Percentiles rank a stretch among this genome's conserved stretches.
Conservation (phyloP, 208 protist genomes). For the Trypanosoma melophagium region DNA sequence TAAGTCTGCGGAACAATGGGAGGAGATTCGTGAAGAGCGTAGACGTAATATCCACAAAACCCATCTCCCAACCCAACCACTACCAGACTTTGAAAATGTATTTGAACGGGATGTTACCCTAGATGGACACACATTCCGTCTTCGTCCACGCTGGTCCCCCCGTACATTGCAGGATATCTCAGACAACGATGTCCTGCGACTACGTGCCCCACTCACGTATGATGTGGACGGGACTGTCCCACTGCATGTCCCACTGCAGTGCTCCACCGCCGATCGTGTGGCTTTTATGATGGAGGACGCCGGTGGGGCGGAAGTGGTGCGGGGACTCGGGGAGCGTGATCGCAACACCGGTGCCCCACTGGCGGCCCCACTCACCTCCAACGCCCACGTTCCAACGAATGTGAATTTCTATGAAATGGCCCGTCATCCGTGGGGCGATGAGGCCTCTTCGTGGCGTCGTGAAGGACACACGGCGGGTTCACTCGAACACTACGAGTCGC, state of each 20-base stretch:
- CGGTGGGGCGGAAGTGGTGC: slow-evolving; percentile 74
- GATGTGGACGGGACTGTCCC: slow-evolving; percentile 55
- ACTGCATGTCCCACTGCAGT: slow-evolving; percentile 52
- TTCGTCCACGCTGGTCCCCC: slow-evolving; percentile 83
- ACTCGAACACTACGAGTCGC: slow-evolving; percentile 79
- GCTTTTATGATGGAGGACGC: slow-evolving; percentile 84
- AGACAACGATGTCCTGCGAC: slow-evolving; percentile 32
- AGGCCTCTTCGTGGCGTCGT: slow-evolving; percentile 72
- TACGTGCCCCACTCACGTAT: slow-evolving; percentile 61
- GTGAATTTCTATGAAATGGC: slow-evolving; percentile 93
- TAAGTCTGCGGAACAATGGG: slow-evolving; percentile 67
- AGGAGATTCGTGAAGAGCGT: slow-evolving; percentile 52
- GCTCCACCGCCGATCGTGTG: slow-evolving; percentile 59
- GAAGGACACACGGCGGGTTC: slow-evolving; percentile 90
- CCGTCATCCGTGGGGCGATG: slow-evolving; percentile 88
- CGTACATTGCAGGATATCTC: slow-evolving; percentile 75
- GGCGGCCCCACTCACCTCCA: slow-evolving; percentile 49
- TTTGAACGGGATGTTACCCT: slow-evolving; percentile 85
- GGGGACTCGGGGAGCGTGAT: slow-evolving; percentile 69
- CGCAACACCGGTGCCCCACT: slow-evolving; percentile 33
- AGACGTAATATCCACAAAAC: slow-evolving; percentile 65
- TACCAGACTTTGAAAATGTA: slow-evolving; percentile 77
- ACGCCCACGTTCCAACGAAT: slow-evolving; percentile 82
- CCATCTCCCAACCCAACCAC: slow-evolving; percentile 52
- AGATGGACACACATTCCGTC: slow-evolving; percentile 75